phyloP scores from a whole-genome alignment of 768 basidiomycete genomes.

The Suillus hirtellus region DNA sequence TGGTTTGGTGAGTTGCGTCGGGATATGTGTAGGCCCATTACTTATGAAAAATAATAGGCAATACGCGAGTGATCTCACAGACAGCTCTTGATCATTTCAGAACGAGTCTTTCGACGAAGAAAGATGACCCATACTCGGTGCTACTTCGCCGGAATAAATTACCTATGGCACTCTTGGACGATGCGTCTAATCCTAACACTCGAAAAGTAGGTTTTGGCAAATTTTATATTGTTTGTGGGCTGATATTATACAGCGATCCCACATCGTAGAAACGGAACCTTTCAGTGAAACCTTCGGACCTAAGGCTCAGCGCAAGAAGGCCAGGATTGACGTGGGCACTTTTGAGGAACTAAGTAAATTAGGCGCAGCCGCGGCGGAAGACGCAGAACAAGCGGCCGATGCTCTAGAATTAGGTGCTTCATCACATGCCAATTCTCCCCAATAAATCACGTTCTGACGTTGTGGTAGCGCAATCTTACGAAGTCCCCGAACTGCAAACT shows the following conservation, averaged over 20 bases:
- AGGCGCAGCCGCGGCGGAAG: constrained; percentile 54
- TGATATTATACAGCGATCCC: constrained; percentile 58
- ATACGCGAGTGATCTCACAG: constrained; percentile 98
- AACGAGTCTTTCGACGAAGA: constrained; percentile 79
- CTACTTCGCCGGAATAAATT: constrained; percentile 92
- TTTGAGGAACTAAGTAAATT: constrained; percentile 86
- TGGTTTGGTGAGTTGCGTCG: constrained; percentile 78
- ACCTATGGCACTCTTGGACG: constrained; percentile 94
- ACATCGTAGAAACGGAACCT: constrained; percentile 95
- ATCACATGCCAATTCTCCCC: constrained; percentile 5
- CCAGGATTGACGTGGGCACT: constrained; percentile 82
- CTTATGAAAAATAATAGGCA: constrained; percentile 52
- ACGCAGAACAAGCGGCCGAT: constrained; percentile 47
- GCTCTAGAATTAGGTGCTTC: constrained; percentile 42
- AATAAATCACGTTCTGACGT: neutral
- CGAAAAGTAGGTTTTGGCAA: constrained; percentile 60
- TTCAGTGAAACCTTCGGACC: constrained; percentile 94
- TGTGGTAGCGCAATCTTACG: constrained; percentile 1
- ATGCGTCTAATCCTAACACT: constrained; percentile 75
- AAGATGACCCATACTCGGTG: constrained; percentile 95
- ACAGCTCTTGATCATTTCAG: constrained; percentile 95
- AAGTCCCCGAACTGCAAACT: constrained; percentile 38
- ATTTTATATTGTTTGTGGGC: neutral
- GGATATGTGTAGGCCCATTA: neutral
- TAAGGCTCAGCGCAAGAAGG: constrained; percentile 91